phyloP scores from a whole-genome alignment of 2,329 filamentous ascomycete genomes.

The Calonectria montana region DNA sequence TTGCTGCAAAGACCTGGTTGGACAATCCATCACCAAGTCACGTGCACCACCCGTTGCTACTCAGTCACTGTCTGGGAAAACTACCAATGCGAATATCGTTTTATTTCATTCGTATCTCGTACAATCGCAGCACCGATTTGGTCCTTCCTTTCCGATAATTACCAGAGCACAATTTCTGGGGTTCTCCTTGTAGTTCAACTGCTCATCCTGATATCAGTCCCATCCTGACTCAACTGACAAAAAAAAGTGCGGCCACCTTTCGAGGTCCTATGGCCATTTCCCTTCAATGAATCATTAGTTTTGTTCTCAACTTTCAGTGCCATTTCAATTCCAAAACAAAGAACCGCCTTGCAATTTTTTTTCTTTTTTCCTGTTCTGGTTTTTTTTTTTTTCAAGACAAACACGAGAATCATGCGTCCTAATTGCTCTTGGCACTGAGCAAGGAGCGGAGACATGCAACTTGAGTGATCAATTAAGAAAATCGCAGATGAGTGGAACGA shows the following conservation, averaged over 20 bases:
- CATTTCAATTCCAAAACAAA: not conserved
- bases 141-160: not conserved
- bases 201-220: not conserved
- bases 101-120: not conserved
- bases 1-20: slow-evolving; percentile 31
- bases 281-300: not conserved
- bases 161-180: not conserved
- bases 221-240: not conserved
- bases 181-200: not conserved
- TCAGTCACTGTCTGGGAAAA: not conserved
- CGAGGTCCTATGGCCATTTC: too few species aligned
- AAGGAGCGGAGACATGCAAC: not conserved
- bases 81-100: not conserved
- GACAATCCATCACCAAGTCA: slow-evolving; percentile 37
- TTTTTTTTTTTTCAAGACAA: too few species aligned
- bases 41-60: slow-evolving; percentile 29
- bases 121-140: not conserved
- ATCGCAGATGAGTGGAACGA: too few species aligned
- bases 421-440: not conserved
- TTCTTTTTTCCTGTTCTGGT: too few species aligned
- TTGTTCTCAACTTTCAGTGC: not conserved
- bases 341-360: too few species aligned
- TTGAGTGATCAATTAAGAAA: not conserved
- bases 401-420: not conserved
- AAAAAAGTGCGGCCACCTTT: not conserved